Evolutionary conservation across 2,329 filamentous ascomycete genomes (phyloP).

Genomic region (Thelonectria rubi): DNA sequence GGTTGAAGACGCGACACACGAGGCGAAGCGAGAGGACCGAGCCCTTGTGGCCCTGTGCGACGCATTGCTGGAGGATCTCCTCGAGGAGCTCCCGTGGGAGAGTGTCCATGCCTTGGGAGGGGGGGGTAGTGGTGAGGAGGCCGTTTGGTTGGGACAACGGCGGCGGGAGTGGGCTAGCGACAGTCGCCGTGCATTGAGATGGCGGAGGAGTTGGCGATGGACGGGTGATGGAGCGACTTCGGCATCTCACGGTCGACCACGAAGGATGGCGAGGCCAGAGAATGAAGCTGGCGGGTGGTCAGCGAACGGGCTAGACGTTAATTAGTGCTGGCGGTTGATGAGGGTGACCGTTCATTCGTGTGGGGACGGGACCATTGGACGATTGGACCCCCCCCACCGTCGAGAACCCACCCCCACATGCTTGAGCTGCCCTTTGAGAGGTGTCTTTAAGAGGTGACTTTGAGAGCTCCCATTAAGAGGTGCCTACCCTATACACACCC

Average conservation of each 20-base stretch:
- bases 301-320: too few species aligned
- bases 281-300: too few species aligned
- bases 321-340: too few species aligned
- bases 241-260: background rate
- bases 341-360: too few species aligned
- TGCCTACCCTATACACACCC: background rate
- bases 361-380: too few species aligned
- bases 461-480: too few species aligned
- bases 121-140: too few species aligned
- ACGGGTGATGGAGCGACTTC: background rate
- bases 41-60: slow-evolving; percentile 56
- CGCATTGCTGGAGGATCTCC: slow-evolving; percentile 55
- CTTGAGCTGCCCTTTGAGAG: background rate
- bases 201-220: too few species aligned
- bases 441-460: too few species aligned
- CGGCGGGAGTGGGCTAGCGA: slow-evolving; percentile 18
- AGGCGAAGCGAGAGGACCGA: slow-evolving; percentile 55
- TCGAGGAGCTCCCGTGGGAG: slow-evolving; percentile 60
- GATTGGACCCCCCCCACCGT: too few species aligned
- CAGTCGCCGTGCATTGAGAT: slow-evolving; percentile 25
- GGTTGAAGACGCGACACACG: slow-evolving; percentile 60
- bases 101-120: slow-evolving; percentile 52
- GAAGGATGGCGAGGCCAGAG: too few species aligned
- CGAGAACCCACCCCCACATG: too few species aligned
- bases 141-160: slow-evolving; percentile 9